Evolutionary conservation across 2,329 filamentous ascomycete genomes (phyloP).

Genomic region (Botryotinia convoluta): DNA sequence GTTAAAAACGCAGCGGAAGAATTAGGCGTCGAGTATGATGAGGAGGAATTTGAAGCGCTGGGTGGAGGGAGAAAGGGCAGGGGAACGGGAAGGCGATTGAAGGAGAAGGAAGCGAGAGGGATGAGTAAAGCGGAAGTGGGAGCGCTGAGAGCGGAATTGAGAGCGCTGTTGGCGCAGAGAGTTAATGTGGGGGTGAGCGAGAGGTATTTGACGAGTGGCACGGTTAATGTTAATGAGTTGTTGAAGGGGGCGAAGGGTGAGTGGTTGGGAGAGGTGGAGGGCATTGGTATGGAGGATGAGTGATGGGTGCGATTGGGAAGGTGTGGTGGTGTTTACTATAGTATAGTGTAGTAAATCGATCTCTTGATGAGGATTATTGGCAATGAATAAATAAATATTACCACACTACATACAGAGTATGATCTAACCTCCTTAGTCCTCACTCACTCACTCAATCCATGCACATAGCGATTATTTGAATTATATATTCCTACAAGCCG

Average conservation of each 20-base stretch:
- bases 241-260: slow-evolving; percentile 59
- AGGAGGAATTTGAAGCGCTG: slow-evolving; percentile 72
- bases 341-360: background rate
- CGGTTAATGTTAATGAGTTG: slow-evolving; percentile 78
- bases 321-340: background rate
- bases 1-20: slow-evolving; percentile 83
- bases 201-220: slow-evolving; percentile 76
- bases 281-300: slow-evolving; percentile 37
- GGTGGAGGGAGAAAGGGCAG: slow-evolving; percentile 61
- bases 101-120: slow-evolving; percentile 66
- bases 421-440: background rate
- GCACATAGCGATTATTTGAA: background rate
- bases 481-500: background rate
- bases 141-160: slow-evolving; percentile 68
- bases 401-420: background rate
- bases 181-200: slow-evolving; percentile 88
- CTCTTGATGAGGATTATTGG: background rate
- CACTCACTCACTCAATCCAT: background rate
- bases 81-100: slow-evolving; percentile 69
- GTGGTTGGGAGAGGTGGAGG: slow-evolving; percentile 38
- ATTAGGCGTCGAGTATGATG: slow-evolving; percentile 89
- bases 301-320: background rate
- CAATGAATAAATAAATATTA: background rate
- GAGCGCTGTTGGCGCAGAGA: slow-evolving; percentile 64
- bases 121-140: slow-evolving; percentile 73